Evolutionary conservation across 345 rosid genomes (phyloP), one percentile per base, ranked within the genome.

Genomic region (Hibiscus trionum): DNA sequence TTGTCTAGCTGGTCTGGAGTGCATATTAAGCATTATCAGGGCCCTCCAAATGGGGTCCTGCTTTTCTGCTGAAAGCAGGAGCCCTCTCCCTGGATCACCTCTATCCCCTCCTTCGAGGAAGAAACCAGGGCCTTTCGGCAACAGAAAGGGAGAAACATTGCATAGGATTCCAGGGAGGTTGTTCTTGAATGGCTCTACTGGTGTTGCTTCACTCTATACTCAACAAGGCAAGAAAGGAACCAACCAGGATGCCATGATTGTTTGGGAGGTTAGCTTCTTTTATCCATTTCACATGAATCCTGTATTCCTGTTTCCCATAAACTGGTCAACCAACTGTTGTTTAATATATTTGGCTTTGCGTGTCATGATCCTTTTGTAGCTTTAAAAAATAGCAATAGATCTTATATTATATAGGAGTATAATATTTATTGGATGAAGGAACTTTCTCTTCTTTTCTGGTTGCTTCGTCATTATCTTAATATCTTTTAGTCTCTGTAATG

Each of bases 41-140:
- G 97, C 97, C 97, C 98, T 94, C 16, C 89, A 87, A 83, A 88
- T 90, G 98, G 98, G 97, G 88, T 94, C 97, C 97, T 94, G 98
- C 92, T 89, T 94, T 77, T 88, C 97, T 81, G 82, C 85, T 8
- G 97, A 94, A 79, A 88, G 88, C 93, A 82, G 96, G 89, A 90
- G 91, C 80, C 95, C 97, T 80, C 70, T 79, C 77, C 93, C 93
- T 57, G 95, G 96, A 8, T 84, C 93, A 14, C 96, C 96, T 55
- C 78, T 88, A 75, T 88, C 97, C 60, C 88, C 96, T 69, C 86
- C 73, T 24, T 78, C 91, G 1, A 88, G 70, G 83, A 89, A 82
- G 76, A 79, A 81, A 61, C 73, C 62, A 26, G 93, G 90, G 35
- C 87, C 66, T 61, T 83, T 86, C 72, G 91, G 86, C 52, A 76